Base-by-base conservation (phyloP, 2,329 filamentous ascomycete genomes). In the Penicillium sp. region DNA sequence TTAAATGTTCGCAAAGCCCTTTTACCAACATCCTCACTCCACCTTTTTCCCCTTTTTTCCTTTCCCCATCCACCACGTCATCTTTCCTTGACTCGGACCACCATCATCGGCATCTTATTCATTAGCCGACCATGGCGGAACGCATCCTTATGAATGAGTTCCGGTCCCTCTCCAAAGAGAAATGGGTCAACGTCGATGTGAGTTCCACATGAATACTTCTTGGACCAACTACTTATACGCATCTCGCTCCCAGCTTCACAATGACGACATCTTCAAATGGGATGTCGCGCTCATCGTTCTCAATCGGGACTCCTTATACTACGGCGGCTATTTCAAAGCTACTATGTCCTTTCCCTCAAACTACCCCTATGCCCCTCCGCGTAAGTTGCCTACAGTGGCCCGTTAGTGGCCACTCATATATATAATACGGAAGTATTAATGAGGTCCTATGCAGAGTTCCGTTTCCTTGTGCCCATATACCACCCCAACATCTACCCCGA, bases 401-500 rank as follows among this genome's bases (percentile, higher is more conserved):
- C 8, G 15, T 35, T 20, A 10, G 18, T 20, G 33, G 33, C 33
- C 4, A 6, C 8, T 4, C n/a, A n/a, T 37, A 10, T 20, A 12
- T 5, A 9, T 37, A 3, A 12, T 9, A 37, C 33, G 12, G 32
- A 18, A 23, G 10, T 18, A 37, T 9, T 37, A 20, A 37, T 8
- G 1, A 5, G 2, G 10, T 1, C 1, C 15, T 8, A 37, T 6
- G 8, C 57, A 78, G 87, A 86, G 48, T 97, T 98, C 77, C 85
- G 86, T 56, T 97, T 98, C 73, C 69, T 83, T 15, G 80, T 79
- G 29, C 83, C 87, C 13, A 85, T 97, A 55, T 89, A 83, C 73
- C 92, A 98, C 69, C 92, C 92, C 3, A 98, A 98, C 69, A 85
- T 98, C 64, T 97, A 97, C 74, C 74, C 83, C 5, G 88, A 96